Evolutionary conservation across 306 rosid species (phyloP).

Genomic region (Fragaria iinumae): DNA sequence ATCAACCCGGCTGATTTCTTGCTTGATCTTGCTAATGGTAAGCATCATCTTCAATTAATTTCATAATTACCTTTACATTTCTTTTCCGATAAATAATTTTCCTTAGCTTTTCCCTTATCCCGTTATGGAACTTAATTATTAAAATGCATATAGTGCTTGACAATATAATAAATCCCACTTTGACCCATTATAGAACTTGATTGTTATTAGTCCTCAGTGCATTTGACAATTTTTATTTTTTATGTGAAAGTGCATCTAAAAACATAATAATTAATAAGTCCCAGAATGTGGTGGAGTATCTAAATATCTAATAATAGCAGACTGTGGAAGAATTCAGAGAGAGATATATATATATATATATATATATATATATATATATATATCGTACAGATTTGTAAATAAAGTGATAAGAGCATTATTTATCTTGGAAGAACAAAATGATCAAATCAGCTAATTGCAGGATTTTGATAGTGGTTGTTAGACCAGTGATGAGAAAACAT

Average conservation of each 20-base stretch:
- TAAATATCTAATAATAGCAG: neutral
- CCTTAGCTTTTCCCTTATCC: neutral
- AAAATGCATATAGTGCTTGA: neutral
- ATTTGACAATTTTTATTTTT: neutral
- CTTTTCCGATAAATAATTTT: too few species aligned
- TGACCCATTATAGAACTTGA: slow-evolving; percentile 3
- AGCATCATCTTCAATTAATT: slow-evolving; percentile 14
- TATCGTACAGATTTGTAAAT: neutral
- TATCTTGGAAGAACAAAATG: neutral
- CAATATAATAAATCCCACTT: neutral
- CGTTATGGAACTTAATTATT: neutral
- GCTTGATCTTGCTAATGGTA: slow-evolving; percentile 91
- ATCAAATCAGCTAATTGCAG: neutral
- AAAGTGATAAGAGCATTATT: neutral
- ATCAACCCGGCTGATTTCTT: slow-evolving; percentile 85
- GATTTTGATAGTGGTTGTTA: neutral
- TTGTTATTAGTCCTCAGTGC: neutral
- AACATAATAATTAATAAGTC: neutral
- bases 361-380: neutral
- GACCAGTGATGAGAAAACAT: neutral
- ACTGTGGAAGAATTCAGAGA: neutral
- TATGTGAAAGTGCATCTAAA: neutral
- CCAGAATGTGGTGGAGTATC: neutral
- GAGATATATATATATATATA: neutral
- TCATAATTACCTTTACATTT: slow-evolving; percentile 3